phyloP scores from a whole-genome alignment of 441 rosid species.

The Euphorbia schlechtendalii region DNA sequence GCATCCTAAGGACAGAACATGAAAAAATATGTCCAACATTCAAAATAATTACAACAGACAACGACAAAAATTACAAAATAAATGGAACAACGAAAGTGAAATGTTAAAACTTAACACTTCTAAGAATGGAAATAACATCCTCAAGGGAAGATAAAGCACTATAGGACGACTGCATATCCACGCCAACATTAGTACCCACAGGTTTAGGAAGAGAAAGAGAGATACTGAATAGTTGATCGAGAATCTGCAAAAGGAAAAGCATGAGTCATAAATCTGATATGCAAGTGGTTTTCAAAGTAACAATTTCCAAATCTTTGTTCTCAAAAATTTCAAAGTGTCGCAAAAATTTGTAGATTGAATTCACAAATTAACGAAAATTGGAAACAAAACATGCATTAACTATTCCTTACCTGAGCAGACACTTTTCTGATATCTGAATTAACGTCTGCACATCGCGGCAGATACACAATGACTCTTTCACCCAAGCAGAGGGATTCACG shows the following conservation, averaged over 20 bases:
- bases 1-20: conserved; percentile 64
- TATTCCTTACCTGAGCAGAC: conserved; percentile 78
- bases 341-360: conserved; percentile 6
- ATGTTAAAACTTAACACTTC: conserved; percentile 56
- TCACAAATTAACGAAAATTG: not conserved
- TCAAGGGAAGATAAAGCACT: conserved; percentile 88
- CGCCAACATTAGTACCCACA: conserved; percentile 39
- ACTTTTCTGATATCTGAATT: conserved; percentile 90
- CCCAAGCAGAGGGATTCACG: conserved; percentile 96
- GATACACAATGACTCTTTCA: conserved; percentile 87
- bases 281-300: conserved; percentile 4
- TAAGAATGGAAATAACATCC: conserved; percentile 95
- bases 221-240: conserved; percentile 92
- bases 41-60: conserved; percentile 15
- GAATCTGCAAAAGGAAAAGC: conserved; percentile 52
- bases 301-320: not conserved
- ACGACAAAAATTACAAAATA: conserved; percentile 13
- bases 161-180: conserved; percentile 70
- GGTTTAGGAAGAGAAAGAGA: conserved; percentile 92
- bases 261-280: conserved; percentile 8
- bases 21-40: conserved; percentile 1
- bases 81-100: conserved; percentile 10
- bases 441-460: conserved; percentile 98
- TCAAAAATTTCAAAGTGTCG: conserved; percentile 11
- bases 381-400: not conserved